phyloP scores from a whole-genome alignment of 495 filamentous ascomycete species.

The Aspergillus kassunensis region DNA sequence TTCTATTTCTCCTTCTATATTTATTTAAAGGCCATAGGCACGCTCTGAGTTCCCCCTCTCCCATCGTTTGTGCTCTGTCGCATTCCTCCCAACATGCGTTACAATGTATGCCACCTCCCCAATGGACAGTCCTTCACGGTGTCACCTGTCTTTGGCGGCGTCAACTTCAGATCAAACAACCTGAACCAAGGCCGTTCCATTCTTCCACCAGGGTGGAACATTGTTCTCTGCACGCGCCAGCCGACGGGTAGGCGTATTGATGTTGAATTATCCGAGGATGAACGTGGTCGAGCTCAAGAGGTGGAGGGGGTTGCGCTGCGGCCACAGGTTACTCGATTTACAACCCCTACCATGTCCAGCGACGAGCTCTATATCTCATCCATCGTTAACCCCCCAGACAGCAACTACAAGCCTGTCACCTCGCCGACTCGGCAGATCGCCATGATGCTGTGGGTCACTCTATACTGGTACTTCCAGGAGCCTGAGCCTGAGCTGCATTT shows the following conservation, averaged over 20 bases:
- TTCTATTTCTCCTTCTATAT: conserved; percentile 11
- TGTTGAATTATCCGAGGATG: conserved; percentile 19
- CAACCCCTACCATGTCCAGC: conserved; percentile 64
- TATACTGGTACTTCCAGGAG: conserved; percentile 96
- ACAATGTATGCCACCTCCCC: conserved; percentile 57
- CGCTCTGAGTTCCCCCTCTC: not conserved
- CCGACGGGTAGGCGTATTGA: conserved; percentile 11
- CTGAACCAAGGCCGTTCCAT: conserved; percentile 59
- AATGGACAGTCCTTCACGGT: conserved; percentile 83
- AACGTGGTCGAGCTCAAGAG: conserved; percentile 11
- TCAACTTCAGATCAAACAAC: conserved; percentile 83
- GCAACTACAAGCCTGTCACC: conserved; percentile 70
- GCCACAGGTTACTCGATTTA: conserved; percentile 50
- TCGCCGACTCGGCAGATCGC: conserved; percentile 85
- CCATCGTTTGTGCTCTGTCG: not conserved
- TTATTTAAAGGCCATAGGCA: not conserved
- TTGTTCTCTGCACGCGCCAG: conserved; percentile 68
- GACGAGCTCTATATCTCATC: conserved; percentile 88
- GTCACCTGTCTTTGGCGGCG: conserved; percentile 78
- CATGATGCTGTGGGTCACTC: conserved; percentile 92
- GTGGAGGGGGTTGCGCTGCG: conserved; percentile 18
- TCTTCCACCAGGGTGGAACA: conserved; percentile 85
- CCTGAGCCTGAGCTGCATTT: conserved; percentile 49
- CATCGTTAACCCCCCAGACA: conserved; percentile 76
- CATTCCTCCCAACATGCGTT: conserved; percentile 22